Evolutionary conservation across 2,329 filamentous ascomycete species (phyloP).

Genomic region (Exophiala sideris): DNA sequence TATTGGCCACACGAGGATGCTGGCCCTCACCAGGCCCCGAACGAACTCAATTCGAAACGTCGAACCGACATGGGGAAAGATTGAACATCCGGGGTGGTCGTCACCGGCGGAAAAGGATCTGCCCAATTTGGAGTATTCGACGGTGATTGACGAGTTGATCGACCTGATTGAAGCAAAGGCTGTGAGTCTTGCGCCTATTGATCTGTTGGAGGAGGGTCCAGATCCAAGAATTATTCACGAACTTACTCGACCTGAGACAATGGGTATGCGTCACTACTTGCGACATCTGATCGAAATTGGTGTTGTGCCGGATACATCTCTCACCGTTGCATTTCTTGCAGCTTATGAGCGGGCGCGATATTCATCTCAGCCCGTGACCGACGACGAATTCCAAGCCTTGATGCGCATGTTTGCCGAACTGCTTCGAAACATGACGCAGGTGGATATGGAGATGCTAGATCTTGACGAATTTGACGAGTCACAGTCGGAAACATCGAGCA

Average conservation of each 20-base stretch:
- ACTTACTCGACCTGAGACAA: constrained; percentile 66
- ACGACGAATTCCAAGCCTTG: constrained; percentile 68
- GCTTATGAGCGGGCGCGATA: constrained; percentile 85
- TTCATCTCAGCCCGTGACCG: constrained; percentile 65
- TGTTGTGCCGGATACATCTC: constrained; percentile 54
- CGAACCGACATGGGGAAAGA: constrained; percentile 70
- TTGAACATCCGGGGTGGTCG: constrained; percentile 85
- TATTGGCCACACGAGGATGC: constrained; percentile 18
- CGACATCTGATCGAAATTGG: constrained; percentile 65
- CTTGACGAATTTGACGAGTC: constrained; percentile 6
- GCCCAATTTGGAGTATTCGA: constrained; percentile 76
- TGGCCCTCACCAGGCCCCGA: constrained; percentile 23
- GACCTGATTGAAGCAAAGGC: constrained; percentile 90
- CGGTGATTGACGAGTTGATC: constrained; percentile 78
- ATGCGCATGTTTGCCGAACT: constrained; percentile 84
- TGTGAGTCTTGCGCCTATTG: constrained; percentile 72
- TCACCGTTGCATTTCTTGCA: constrained; percentile 61
- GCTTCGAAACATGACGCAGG: constrained; percentile 68
- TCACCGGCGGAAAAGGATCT: constrained; percentile 72
- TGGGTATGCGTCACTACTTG: constrained; percentile 78
- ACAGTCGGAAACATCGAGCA: constrained; percentile 13
- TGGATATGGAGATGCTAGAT: constrained; percentile 55
- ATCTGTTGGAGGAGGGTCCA: constrained; percentile 43
- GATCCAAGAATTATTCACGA: constrained; percentile 60
- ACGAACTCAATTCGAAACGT: constrained; percentile 10